These are phyloP conservation scores for Diaporthe sp. DNA, from an alignment of 2,329 filamentous ascomycete species.

Conservation along the genomic window DNA sequence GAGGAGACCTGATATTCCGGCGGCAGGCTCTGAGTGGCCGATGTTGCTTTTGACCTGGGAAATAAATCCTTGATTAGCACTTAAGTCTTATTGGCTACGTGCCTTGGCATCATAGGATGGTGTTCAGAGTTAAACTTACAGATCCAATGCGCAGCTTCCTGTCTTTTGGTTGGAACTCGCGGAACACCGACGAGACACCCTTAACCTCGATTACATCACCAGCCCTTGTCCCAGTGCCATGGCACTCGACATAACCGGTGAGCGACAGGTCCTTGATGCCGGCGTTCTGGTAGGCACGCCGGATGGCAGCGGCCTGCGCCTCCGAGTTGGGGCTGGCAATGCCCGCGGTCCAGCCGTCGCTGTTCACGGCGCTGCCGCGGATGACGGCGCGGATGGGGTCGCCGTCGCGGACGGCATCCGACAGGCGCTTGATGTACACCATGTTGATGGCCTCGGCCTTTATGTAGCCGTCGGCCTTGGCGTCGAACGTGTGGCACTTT, in stretches of 20 bases:
- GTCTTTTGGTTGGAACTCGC: too few species aligned
- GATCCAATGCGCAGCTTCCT: conserved; percentile 41
- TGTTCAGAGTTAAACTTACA: too few species aligned
- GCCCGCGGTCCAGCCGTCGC: conserved; percentile 58
- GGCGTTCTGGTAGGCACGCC: conserved; percentile 49
- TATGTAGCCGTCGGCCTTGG: conserved; percentile 63
- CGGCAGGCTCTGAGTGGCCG: conserved; percentile 22
- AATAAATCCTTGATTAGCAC: too few species aligned
- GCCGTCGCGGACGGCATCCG: conserved; percentile 60
- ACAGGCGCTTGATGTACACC: conserved; percentile 61
- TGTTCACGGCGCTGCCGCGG: conserved; percentile 53
- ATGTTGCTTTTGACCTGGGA: conserved; percentile 44
- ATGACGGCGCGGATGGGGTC: conserved; percentile 59
- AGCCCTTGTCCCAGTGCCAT: conserved; percentile 71
- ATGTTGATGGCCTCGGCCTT: conserved; percentile 63
- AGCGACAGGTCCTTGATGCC: conserved; percentile 41
- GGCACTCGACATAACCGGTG: conserved; percentile 64
- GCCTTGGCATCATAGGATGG: too few species aligned
- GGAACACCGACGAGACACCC: conserved; percentile 35
- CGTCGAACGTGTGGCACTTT: conserved; percentile 55
- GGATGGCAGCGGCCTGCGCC: conserved; percentile 52
- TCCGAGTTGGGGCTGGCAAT: conserved; percentile 55
- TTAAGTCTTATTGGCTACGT: too few species aligned
- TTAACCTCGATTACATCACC: conserved; percentile 65
- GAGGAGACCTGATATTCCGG: conserved; percentile 45